Base-by-base conservation (phyloP, 306 rosid genomes). In the Amphicarpaea edgeworthii region DNA sequence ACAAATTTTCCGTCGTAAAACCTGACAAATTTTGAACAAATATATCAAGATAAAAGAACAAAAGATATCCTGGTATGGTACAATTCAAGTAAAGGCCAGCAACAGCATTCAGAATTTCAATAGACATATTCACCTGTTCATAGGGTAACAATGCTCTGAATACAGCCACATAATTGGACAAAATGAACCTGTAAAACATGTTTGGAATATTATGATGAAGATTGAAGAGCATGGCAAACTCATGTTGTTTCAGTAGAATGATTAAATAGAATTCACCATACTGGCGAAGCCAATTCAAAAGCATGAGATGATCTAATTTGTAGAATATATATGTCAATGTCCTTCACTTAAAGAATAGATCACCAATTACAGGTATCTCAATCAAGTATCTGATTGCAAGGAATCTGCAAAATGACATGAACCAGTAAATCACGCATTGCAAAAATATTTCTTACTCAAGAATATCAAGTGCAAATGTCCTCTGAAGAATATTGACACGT, bases 401-500 rank as follows among this genome's bases (percentile, higher is more conserved):
- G 37, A 69, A 77, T 54, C 46, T 20, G 76, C 45, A 74, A 60
- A 79, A 75, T 12, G 42, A 57, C 19, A 81, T 30, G 20, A 59
- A 59, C 66, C 41, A 28, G 12, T 59, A 28, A 65, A 77, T 32
- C 64, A 82, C 17, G 53, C 5, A 26, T 17, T 72, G 58, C 53
- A 47, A 68, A 84, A 72, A 70, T 53, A 77, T 45, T 63, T 76
- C 97, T 88, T 89, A 95, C 98, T 95, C 98, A 37, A 92, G 93
- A 85, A 95, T 95, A 87, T 95, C 96, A 85, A 95, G 97, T 69
- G 91, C 91, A 82, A 92, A 95, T 79, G 95, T 81, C 82, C 97
- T 87, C 61, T 87, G 98, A 75, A 87, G 85, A 84, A 93, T 86
- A 77, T 79, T 83, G 50, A 80, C 90, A 10, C 78, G 96, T 78